These are phyloP conservation scores for Aspergillus ibericus DNA, from an alignment of 2,329 filamentous ascomycete genomes.

Conservation along the genomic window DNA sequence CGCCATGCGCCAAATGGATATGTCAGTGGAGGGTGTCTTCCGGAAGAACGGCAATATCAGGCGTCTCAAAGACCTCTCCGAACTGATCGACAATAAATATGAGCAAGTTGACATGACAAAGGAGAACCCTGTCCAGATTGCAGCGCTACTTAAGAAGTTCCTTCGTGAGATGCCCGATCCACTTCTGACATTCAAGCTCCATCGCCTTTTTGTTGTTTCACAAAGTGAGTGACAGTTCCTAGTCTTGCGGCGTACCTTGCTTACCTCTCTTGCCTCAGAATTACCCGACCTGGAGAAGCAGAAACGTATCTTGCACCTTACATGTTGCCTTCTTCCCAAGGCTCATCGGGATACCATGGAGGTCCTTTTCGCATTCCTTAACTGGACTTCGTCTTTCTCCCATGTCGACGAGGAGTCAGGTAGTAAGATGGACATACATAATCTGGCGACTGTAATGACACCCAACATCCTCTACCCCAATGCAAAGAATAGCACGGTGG, in stretches of 20 bases:
- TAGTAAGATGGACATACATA: slow-evolving; percentile 98
- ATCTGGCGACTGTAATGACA: slow-evolving; percentile 93
- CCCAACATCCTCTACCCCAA: slow-evolving; percentile 86
- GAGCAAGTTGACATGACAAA: slow-evolving; percentile 82
- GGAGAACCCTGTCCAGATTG: slow-evolving; percentile 89
- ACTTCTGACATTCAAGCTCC: slow-evolving; percentile 90
- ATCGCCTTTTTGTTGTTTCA: slow-evolving; percentile 83
- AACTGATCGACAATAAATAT: slow-evolving; percentile 81
- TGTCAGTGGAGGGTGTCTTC: slow-evolving; percentile 98
- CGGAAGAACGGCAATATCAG: slow-evolving; percentile 99
- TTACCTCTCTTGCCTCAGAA: slow-evolving; percentile 47
- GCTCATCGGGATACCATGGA: slow-evolving; percentile 90
- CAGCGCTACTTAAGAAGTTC: slow-evolving; percentile 92
- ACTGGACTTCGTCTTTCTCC: slow-evolving; percentile 96
- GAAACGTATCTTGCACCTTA: slow-evolving; percentile 81
- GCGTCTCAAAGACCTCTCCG: slow-evolving; percentile 80
- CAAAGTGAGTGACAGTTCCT: slow-evolving; percentile 60
- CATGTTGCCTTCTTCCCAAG: slow-evolving; percentile 90
- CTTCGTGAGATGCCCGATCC: slow-evolving; percentile 92
- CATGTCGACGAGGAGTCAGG: slow-evolving; percentile 95
- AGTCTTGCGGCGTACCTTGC: neutral
- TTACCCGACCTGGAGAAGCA: slow-evolving; percentile 78
- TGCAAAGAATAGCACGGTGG: slow-evolving; percentile 69
- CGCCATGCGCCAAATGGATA: slow-evolving; percentile 97
- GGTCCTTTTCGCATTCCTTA: slow-evolving; percentile 91